Evolutionary conservation across 495 filamentous ascomycete genomes (phyloP).

Genomic region (Penicillium paxilli): DNA sequence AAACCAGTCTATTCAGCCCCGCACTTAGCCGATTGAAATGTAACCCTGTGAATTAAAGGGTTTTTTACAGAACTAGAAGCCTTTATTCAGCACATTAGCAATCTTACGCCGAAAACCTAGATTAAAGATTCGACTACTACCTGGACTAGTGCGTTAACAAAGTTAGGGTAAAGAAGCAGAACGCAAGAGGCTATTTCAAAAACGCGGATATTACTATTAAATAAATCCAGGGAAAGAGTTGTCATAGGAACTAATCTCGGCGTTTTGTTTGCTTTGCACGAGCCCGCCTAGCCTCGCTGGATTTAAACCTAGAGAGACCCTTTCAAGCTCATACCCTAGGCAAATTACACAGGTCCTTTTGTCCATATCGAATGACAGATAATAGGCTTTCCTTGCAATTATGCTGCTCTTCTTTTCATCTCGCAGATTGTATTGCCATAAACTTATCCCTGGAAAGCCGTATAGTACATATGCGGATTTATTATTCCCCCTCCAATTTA

Average conservation of each 20-base stretch:
- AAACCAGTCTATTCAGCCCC: constrained; percentile 34
- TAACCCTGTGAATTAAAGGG: constrained; percentile 23
- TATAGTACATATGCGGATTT: too few relatives aligned
- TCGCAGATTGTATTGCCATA: neutral
- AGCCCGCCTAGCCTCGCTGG: too few relatives aligned
- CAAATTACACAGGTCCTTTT: neutral
- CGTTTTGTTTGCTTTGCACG: neutral
- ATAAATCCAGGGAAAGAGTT: too few relatives aligned
- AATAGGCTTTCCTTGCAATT: neutral
- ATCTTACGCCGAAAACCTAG: constrained; percentile 31
- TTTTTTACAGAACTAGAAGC: constrained; percentile 23
- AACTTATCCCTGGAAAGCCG: neutral
- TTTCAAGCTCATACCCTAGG: neutral
- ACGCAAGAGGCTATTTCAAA: constrained; percentile 22
- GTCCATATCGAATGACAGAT: neutral
- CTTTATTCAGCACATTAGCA: constrained; percentile 27
- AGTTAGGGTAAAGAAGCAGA: constrained; percentile 20
- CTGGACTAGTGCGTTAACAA: constrained; percentile 24
- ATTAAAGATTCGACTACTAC: constrained; percentile 32
- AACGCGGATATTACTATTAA: too few relatives aligned
- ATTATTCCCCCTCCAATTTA: too few relatives aligned
- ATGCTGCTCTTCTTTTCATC: neutral
- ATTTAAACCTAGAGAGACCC: neutral
- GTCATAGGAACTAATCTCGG: neutral
- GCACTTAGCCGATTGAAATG: constrained; percentile 14